phyloP scores from a whole-genome alignment of 768 basidiomycete species.

The Lentinula boryana region DNA sequence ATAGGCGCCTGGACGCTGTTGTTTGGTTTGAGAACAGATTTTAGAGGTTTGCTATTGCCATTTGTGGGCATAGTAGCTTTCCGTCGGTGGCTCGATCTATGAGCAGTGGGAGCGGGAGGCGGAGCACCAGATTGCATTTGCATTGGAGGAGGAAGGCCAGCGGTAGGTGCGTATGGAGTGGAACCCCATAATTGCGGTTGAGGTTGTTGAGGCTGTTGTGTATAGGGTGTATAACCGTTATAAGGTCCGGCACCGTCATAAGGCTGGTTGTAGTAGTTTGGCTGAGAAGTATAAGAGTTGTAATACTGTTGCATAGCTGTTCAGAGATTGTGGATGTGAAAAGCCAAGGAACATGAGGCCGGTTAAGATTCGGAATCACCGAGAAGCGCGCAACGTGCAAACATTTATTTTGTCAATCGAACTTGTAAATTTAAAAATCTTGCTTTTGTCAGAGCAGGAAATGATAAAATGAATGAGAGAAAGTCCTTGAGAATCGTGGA shows the following conservation, averaged over 20 bases:
- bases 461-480: background rate
- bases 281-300: background rate
- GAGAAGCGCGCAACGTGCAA: slow-evolving; percentile 15
- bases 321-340: slow-evolving; percentile 2
- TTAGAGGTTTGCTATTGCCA: background rate
- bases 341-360: slow-evolving; percentile 14
- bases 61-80: slow-evolving; percentile 21
- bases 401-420: slow-evolving; percentile 29
- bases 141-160: slow-evolving; percentile 9
- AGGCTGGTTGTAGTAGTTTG: background rate
- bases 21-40: background rate
- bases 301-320: background rate
- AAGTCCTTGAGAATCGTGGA: background rate
- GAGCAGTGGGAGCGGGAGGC: slow-evolving; percentile 11
- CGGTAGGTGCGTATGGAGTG: slow-evolving; percentile 22
- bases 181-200: slow-evolving; percentile 22
- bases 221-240: slow-evolving; percentile 9
- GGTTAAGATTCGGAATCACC: background rate
- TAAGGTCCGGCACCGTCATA: background rate
- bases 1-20: background rate
- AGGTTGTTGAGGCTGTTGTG: background rate
- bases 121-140: slow-evolving; percentile 15
- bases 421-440: background rate
- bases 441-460: background rate
- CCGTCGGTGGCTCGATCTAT: slow-evolving; percentile 29